Base-by-base conservation (phyloP, 768 basidiomycete genomes). In the Leucogyrophana mollusca region DNA sequence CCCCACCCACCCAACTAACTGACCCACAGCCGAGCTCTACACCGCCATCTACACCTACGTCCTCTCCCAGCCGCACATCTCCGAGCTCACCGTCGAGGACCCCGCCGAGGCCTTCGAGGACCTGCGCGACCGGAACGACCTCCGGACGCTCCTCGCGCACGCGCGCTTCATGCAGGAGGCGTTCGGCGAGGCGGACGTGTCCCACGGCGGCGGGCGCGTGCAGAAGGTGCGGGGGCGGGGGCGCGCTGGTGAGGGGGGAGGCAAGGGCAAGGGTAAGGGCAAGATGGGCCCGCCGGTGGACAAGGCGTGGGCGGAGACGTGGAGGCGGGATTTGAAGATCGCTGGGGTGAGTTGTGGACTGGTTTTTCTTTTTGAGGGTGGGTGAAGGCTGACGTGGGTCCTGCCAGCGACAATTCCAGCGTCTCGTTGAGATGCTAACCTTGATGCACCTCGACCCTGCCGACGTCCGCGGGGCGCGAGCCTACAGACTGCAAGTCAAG, bases 91-190 rank as follows among this genome's bases (percentile, higher is more conserved):
- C 1, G 90, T 99, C 17, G 96, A 99, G 68, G 96, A 99, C 63
- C 96, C 96, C 1, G 93, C 93, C 0, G 96, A 99, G 68, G 90
- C 91, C 9, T 97, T 99, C 59, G 95, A 98, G 64, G 96, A 98
- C 64, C 76, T 98, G 34, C 76, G 95, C 25, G 96, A 98, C 68
- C 85, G 90, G 45, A 89, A 87, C 54, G 96, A 99, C 64, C 74
- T 98, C 16, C 71, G 77, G 51, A 87, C 88, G 78, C 73, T 98
- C 16, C 73, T 90, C 11, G 64, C 71, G 1, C 68, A 85, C 51
- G 69, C 76, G 45, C 71, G 68, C 35, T 90, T 94, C 62, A 80
- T 87, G 71, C 66, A 73, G 22, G 88, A 92, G 64, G 89, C 74
- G 3, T 86, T 85, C 56, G 55, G 56, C 9, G 68, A 62, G 23